phyloP scores from a whole-genome alignment of 2,329 filamentous ascomycete species.

The Fusarium armeniacum region DNA sequence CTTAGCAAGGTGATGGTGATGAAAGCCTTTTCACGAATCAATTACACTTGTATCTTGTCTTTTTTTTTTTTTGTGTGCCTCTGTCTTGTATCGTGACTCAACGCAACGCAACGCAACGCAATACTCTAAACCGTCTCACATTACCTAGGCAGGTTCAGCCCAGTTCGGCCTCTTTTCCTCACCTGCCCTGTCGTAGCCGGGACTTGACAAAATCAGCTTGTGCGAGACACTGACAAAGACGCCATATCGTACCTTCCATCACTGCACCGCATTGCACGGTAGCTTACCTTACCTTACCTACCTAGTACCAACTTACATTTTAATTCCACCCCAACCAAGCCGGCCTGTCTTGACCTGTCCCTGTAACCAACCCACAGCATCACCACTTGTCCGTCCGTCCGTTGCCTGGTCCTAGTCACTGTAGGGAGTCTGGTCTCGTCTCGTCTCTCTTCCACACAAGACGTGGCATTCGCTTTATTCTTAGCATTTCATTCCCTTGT shows the following conservation, averaged over 20 bases:
- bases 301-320: slow-evolving; percentile 11
- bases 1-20: background rate
- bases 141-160: slow-evolving; percentile 26
- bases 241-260: slow-evolving; percentile 24
- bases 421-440: slow-evolving; percentile 36
- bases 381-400: slow-evolving; percentile 34
- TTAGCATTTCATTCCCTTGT: slow-evolving; percentile 32
- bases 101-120: background rate
- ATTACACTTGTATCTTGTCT: background rate
- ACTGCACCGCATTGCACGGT: slow-evolving; percentile 11
- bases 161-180: slow-evolving; percentile 23
- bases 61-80: background rate
- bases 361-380: slow-evolving; percentile 46
- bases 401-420: slow-evolving; percentile 16
- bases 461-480: slow-evolving; percentile 49
- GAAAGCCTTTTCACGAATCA: slow-evolving; percentile 1
- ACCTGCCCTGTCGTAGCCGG: background rate
- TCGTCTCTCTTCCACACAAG: slow-evolving; percentile 45
- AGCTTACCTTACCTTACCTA: slow-evolving; percentile 33
- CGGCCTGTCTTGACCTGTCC: slow-evolving; percentile 39
- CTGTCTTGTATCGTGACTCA: background rate
- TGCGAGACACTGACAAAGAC: slow-evolving; percentile 45
- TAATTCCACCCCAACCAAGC: slow-evolving; percentile 34
- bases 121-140: slow-evolving; percentile 27
- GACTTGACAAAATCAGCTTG: slow-evolving; percentile 18